Evolutionary conservation across 768 basidiomycete species (phyloP), one percentile per base, ranked within the genome.

Genomic region (Amanita thiersii): DNA sequence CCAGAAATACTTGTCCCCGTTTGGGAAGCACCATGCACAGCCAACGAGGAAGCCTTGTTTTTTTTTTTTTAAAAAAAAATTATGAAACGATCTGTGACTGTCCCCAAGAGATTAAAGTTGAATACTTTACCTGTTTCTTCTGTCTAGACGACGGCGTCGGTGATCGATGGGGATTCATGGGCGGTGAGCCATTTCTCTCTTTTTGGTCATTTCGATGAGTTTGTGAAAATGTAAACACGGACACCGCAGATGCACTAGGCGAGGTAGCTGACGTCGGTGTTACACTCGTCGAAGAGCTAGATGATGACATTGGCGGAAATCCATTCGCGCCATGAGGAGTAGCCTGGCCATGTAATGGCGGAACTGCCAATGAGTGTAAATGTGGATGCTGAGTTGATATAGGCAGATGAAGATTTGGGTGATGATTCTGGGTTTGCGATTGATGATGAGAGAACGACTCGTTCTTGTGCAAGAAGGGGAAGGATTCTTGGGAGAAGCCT

Each of bases 201-300:
- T n/a, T n/a, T n/a, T n/a, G n/a, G n/a, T n/a, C n/a, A n/a, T n/a
- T n/a, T n/a, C n/a, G n/a, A 14, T 14, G 29, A 30, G 9, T 30
- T 9, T 9, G 29, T 30, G 29, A 9, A 30, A 30, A 30, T 17
- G 43, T 19, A 35, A 32, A 29, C 9, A 32, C 33, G 42, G 46
- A 45, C 24, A 44, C 25, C 18, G 36, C 18, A 28, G 32, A 28
- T 50, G 45, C 7, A 44, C 12, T 12, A 44, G 48, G 37, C 47
- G 53, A n/a, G 47, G 54, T 39, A 45, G 50, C 36, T 39, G 52
- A 42, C 47, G 52, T 5, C 43, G 47, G 14, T 42, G 39, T 23
- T 42, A 47, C 11, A 43, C 47, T 33, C 46, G 48, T 29, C 28
- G 41, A 32, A 2, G 41, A 36, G 21, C 23, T 24, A 5, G 15